These are phyloP conservation scores for Aspergillus niger DNA, from an alignment of 2,329 filamentous ascomycete species.

Conservation along the genomic window DNA sequence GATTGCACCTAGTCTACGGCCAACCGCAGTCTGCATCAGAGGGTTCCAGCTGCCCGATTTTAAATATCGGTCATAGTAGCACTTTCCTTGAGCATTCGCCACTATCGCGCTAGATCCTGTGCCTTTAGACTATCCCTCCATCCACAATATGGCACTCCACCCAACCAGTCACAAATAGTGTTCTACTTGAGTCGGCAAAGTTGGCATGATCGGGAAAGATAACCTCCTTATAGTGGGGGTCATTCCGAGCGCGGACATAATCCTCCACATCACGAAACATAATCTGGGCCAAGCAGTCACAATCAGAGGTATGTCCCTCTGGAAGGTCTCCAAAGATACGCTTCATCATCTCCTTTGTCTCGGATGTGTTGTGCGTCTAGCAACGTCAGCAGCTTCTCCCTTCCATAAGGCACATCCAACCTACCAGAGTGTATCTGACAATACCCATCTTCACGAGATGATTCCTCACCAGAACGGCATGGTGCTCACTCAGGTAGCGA, in stretches of 20 bases:
- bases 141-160: conserved; percentile 5
- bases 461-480: conserved; percentile 3
- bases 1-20: background rate
- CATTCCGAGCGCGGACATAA: conserved; percentile 7
- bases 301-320: background rate
- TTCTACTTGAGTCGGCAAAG: conserved; percentile 3
- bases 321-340: background rate
- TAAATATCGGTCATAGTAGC: background rate
- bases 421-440: conserved; percentile 6
- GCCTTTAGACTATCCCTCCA: background rate
- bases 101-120: background rate
- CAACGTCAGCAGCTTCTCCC: background rate
- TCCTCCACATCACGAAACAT: conserved; percentile 8
- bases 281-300: conserved; percentile 9
- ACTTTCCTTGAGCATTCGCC: background rate
- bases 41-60: background rate
- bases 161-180: conserved; percentile 7
- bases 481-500: conserved; percentile 9
- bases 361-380: conserved; percentile 10
- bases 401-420: background rate
- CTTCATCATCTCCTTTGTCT: conserved; percentile 1
- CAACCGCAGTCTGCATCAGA: background rate
- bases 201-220: conserved; percentile 11
- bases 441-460: conserved; percentile 5
- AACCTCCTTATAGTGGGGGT: conserved; percentile 7